Conservation (phyloP, 2,329 filamentous ascomycete species). For the Coniochaeta sp. region DNA sequence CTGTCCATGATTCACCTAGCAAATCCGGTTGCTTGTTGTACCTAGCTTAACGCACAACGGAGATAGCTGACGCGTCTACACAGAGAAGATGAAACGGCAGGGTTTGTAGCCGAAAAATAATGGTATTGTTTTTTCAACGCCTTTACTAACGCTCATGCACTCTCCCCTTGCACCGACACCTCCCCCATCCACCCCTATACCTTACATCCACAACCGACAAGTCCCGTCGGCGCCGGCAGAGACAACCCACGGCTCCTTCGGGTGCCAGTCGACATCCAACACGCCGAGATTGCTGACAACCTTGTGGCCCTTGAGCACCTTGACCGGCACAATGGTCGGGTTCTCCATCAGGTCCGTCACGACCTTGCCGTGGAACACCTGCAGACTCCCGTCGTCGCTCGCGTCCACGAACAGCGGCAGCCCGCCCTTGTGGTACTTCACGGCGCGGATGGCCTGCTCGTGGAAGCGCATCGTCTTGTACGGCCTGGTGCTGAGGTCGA, state of each 20-base stretch:
- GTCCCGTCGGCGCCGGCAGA: conserved; percentile 93
- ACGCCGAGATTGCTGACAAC: conserved; percentile 82
- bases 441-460: conserved; percentile 79
- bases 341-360: conserved; percentile 94
- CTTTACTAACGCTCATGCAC: background rate
- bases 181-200: background rate
- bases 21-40: too few species aligned
- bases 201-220: conserved; percentile 61
- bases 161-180: background rate
- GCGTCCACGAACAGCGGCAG: conserved; percentile 88
- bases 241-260: conserved; percentile 85
- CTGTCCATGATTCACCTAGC: background rate
- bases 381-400: conserved; percentile 87
- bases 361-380: conserved; percentile 96
- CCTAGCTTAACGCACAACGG: too few species aligned
- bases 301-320: conserved; percentile 85
- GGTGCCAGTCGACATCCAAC: conserved; percentile 94
- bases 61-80: too few species aligned
- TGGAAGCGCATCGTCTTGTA: conserved; percentile 98
- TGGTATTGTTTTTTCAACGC: background rate
- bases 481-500: conserved; percentile 81
- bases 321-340: conserved; percentile 90
- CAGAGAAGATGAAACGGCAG: background rate
- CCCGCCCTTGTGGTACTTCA: conserved; percentile 73
- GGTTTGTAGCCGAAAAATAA: background rate